These are phyloP conservation scores for Lachnellula subtilissima DNA, from an alignment of 2,329 filamentous ascomycete species.

Conservation along the genomic window DNA sequence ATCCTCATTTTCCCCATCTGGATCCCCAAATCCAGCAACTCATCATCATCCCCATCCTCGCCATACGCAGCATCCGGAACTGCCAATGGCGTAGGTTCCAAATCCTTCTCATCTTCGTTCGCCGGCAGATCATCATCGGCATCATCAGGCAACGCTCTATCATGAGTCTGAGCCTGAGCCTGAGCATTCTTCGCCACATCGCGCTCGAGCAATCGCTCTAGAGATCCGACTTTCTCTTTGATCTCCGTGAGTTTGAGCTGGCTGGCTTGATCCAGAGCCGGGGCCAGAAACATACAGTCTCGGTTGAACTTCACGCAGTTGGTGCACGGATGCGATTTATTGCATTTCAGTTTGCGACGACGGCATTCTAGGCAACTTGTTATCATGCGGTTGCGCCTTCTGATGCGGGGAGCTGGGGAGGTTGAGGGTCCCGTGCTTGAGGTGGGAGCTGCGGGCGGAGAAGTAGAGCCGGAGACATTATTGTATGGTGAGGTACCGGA, in stretches of 20 bases:
- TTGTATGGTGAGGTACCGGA: neutral
- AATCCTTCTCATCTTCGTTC: conserved; percentile 55
- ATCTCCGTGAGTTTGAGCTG: conserved; percentile 69
- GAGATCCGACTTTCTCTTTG: conserved; percentile 70
- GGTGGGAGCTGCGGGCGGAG: conserved; percentile 3
- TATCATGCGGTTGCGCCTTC: conserved; percentile 59
- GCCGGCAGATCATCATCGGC: conserved; percentile 40
- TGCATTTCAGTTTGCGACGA: conserved; percentile 72
- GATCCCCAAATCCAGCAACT: conserved; percentile 67
- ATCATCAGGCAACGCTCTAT: conserved; percentile 38
- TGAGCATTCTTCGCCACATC: conserved; percentile 52
- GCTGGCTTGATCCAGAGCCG: conserved; percentile 58
- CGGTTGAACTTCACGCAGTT: conserved; percentile 38
- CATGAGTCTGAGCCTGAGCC: conserved; percentile 6
- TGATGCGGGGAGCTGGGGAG: conserved; percentile 21
- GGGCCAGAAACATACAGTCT: conserved; percentile 39
- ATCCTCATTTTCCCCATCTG: conserved; percentile 67
- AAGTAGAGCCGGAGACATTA: conserved; percentile 5
- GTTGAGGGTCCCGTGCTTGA: neutral
- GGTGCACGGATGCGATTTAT: conserved; percentile 65
- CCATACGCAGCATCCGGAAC: conserved; percentile 65
- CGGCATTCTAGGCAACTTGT: conserved; percentile 67
- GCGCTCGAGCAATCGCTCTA: conserved; percentile 65
- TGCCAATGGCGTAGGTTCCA: conserved; percentile 59
- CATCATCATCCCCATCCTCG: conserved; percentile 57